Base-by-base conservation (phyloP, 1,284 basidiomycete species). In the Trichosporon coremiiforme region DNA sequence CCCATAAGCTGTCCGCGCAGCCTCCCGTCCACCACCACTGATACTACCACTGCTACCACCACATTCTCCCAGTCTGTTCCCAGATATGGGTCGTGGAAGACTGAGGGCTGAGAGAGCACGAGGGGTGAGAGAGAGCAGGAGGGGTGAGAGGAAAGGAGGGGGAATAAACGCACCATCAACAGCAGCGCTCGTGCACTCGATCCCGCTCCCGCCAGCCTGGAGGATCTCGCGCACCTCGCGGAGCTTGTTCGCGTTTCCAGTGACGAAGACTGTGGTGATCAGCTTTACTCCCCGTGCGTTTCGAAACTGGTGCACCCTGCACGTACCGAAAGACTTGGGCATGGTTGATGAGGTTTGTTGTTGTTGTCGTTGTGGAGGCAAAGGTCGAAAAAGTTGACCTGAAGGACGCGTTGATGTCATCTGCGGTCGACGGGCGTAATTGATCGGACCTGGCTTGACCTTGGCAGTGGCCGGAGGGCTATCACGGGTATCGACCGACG, bases 171-270 rank as follows among this genome's bases (percentile, higher is more conserved):
- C 66, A 84, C 83, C 80, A 60, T 81, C 78, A 22, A 79, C 73
- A 67, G 78, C 62, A 67, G 80, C 75, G 45, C 75, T 79, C 22
- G 80, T 81, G 53, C 81, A 77, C 55, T 75, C 66, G 45, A 82
- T 78, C 1, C 77, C 79, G 55, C 78, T 77, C 20, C 67, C 74
- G 41, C 82, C 81, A 4, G 79, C 72, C 22, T 76, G 77, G 64
- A 83, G 76, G 74, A 84, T 84, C 50, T 79, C 79, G 70, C 90
- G 88, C 66, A 96, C 94, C 85, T 99, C 95, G 71, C 87, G 88
- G 35, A 98, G 87, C 84, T 99, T 99, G 86, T 96, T 95, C 38
- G 90, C 88, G 82, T 98, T 98, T 55, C 94, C 94, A 1, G 95
- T 98, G 20, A 98, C 93, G 80, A 98, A 98, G 33, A 90, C 93